Conservation (phyloP, 257 asterid species). For the Coffea canephora region DNA sequence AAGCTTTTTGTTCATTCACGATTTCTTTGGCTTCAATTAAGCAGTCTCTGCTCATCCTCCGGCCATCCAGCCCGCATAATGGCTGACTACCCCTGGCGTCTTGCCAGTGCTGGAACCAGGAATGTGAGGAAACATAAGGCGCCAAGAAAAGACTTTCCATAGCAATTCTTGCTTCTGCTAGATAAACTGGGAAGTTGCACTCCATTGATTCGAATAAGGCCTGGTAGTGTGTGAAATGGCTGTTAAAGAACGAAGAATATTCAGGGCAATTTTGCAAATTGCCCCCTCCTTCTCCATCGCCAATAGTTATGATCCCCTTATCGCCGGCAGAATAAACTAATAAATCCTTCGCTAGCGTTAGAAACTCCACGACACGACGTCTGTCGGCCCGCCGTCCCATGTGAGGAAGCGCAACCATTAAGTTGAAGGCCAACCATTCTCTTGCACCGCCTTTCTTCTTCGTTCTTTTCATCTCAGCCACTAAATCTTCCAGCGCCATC, state of each 20-base stretch:
- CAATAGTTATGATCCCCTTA: slow-evolving; percentile 50
- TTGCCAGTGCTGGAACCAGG: slow-evolving; percentile 51
- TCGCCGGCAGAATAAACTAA: slow-evolving; percentile 18
- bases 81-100: slow-evolving; percentile 20
- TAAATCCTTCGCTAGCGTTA: slow-evolving; percentile 39
- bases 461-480: slow-evolving; percentile 31
- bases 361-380: slow-evolving; percentile 36
- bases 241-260: slow-evolving; percentile 43
- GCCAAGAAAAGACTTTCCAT: slow-evolving; percentile 57
- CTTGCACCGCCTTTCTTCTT: slow-evolving; percentile 26
- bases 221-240: slow-evolving; percentile 40
- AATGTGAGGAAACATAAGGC: slow-evolving; percentile 43
- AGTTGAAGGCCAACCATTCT: slow-evolving; percentile 64
- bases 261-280: slow-evolving; percentile 9
- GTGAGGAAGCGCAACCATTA: slow-evolving; percentile 68
- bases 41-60: slow-evolving; percentile 44
- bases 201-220: slow-evolving; percentile 61
- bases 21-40: slow-evolving; percentile 54
- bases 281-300: slow-evolving; percentile 58
- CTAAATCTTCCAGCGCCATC: slow-evolving; percentile 31
- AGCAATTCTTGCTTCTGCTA: slow-evolving; percentile 63
- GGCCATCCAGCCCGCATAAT: slow-evolving; percentile 22
- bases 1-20: slow-evolving; percentile 41
- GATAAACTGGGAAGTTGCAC: slow-evolving; percentile 51
- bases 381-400: slow-evolving; percentile 49